Base-by-base conservation (phyloP, 228 moss, liverwort and hornwort species). In the Sphagnum fallax region DNA sequence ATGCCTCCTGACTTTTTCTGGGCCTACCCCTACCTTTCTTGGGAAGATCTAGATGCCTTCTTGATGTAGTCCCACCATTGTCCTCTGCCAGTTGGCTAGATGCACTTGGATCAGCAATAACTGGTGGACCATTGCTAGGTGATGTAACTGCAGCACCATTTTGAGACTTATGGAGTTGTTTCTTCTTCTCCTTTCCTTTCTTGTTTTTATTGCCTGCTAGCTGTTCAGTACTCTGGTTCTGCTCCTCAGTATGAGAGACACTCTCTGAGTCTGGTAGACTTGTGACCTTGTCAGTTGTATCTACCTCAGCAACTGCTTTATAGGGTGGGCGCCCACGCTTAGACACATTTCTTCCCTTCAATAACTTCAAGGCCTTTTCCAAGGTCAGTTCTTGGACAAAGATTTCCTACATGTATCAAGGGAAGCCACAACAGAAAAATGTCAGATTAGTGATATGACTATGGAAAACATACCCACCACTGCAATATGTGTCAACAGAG, bases 341-440 rank as follows among this genome's bases (percentile, higher is more conserved):
- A 15, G 92, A 88, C 5, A 79, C 89, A 61, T 88, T 71, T 65
- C 88, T 95, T 58, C 95, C 92, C 8, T 87, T 85, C 71, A 95
- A 66, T 51, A 95, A 76, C 51, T 74, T 82, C 9, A 88, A 52
- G 48, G 78, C 85, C 76, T 90, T 74, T 32, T 89, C 92, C 57
- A 95, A 59, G 6, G 88, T 77, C 68, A 95, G 66, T 16, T 87
- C 78, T 62, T 83, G 70, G 62, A 83, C 6, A 5, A 8, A 49
- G 5, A 83, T 51, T 5, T 68, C 81, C 87, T 87, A 71, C 62
- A 64, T 9, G 50, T 5, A 16, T 57, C 11, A 52, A 55, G 6
- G 14, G 32, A 32, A 60, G 12, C 14, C 51, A 67, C 6, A 8
- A 48, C 11, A 47, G 8, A 52, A 5, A 32, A 32, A 32, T 32